Conservation (phyloP, 192 early-diverging fungal species). For the Lobosporangium transversale region DNA sequence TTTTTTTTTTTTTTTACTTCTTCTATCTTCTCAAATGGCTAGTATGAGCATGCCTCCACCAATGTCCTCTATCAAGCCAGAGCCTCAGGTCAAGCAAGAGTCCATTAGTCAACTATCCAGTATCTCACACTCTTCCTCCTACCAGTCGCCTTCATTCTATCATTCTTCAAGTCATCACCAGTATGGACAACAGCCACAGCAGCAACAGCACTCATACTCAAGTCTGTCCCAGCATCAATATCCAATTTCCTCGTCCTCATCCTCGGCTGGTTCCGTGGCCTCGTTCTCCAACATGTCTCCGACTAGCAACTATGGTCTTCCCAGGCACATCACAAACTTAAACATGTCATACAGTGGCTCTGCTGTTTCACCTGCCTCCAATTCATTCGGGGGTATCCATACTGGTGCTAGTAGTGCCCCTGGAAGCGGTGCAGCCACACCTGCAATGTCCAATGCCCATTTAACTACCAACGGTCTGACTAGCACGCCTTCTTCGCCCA, state of each 20-base stretch:
- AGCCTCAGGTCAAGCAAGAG: slow-evolving; percentile 38
- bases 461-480: slow-evolving; percentile 20
- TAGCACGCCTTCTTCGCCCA: slow-evolving; percentile 42
- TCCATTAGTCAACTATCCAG: background rate
- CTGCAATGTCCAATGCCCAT: slow-evolving; percentile 20
- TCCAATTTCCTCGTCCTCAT: slow-evolving; percentile 3
- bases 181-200: slow-evolving; percentile 15
- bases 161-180: too few relatives aligned
- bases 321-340: slow-evolving; percentile 31
- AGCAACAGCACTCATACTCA: slow-evolving; percentile 6
- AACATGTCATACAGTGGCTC: slow-evolving; percentile 30
- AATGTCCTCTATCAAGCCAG: slow-evolving; percentile 28
- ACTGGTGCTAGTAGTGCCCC: slow-evolving; percentile 8
- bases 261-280: slow-evolving; percentile 9
- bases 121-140: slow-evolving; percentile 6
- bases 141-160: slow-evolving; percentile 1
- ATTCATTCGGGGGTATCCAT: background rate
- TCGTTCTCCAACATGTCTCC: slow-evolving; percentile 15
- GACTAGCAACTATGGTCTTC: slow-evolving; percentile 25
- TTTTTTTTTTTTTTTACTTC: background rate
- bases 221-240: slow-evolving; percentile 8
- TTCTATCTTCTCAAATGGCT: background rate
- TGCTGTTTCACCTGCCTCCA: slow-evolving; percentile 7
- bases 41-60: slow-evolving; percentile 17
- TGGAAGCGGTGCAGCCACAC: slow-evolving; percentile 23